Evolutionary conservation across 805 yeast species (phyloP).

Genomic region (Saturnispora silvae): DNA sequence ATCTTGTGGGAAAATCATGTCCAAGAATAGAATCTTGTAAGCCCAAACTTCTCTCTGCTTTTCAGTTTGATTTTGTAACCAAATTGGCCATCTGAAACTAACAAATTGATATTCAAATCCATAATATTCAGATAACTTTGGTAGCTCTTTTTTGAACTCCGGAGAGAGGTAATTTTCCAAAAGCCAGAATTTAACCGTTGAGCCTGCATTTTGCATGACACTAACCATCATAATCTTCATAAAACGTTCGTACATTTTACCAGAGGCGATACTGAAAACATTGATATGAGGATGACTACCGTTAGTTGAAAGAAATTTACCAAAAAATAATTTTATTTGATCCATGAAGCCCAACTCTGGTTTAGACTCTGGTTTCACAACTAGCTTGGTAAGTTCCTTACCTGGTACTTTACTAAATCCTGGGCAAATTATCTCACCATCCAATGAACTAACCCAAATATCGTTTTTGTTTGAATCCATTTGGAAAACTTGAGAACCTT

Average conservation of each 20-base stretch:
- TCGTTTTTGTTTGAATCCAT: constrained; percentile 17
- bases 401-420: constrained; percentile 25
- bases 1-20: constrained; percentile 74
- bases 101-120: constrained; percentile 66
- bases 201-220: constrained; percentile 54
- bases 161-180: constrained; percentile 75
- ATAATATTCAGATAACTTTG: constrained; percentile 43
- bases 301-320: not conserved
- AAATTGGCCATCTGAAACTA: constrained; percentile 87
- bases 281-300: constrained; percentile 46
- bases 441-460: constrained; percentile 29
- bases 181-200: constrained; percentile 74
- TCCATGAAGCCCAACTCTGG: not conserved
- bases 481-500: constrained; percentile 32
- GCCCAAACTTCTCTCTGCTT: constrained; percentile 80
- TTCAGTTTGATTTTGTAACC: constrained; percentile 74
- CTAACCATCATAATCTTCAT: constrained; percentile 72
- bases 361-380: constrained; percentile 5
- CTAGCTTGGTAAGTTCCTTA: constrained; percentile 4
- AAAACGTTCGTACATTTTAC: constrained; percentile 67
- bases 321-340: constrained; percentile 1
- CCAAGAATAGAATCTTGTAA: constrained; percentile 75
- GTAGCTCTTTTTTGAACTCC: constrained; percentile 49
- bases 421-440: constrained; percentile 38
- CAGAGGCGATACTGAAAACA: constrained; percentile 75